Percentiles rank a stretch among this genome's conserved stretches.
Evolutionary conservation across 805 yeast genomes (phyloP).

Genomic region (Tetrapisispora iriomotensis): DNA sequence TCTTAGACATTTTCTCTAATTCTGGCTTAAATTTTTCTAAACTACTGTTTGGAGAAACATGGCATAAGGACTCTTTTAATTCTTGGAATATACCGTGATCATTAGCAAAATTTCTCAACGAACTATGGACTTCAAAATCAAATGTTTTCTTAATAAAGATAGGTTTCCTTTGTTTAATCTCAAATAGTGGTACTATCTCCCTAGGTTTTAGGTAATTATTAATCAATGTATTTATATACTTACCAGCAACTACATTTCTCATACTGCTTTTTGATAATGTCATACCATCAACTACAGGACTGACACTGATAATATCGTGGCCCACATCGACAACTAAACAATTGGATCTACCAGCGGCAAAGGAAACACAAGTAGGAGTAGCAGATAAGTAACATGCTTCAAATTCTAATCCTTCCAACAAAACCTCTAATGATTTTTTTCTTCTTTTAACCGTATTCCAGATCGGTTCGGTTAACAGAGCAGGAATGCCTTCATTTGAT

Average conservation of each 20-base stretch:
- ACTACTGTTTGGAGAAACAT: constrained; percentile 29
- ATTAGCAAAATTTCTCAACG: constrained; percentile 48
- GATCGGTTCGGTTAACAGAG: constrained; percentile 76
- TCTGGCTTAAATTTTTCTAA: constrained; percentile 20
- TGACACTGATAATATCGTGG: constrained; percentile 63
- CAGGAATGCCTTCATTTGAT: constrained; percentile 38
- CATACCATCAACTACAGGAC: constrained; percentile 78
- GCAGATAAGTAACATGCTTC: constrained; percentile 79
- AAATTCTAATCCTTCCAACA: constrained; percentile 57
- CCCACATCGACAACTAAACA: constrained; percentile 83
- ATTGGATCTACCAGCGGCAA: constrained; percentile 80
- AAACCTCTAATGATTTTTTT: constrained; percentile 56
- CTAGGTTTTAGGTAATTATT: constrained; percentile 27
- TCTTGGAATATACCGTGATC: constrained; percentile 49
- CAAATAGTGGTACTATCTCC: constrained; percentile 26
- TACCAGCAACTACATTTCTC: constrained; percentile 69
- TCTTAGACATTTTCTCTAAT: constrained; percentile 22
- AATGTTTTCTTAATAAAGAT: constrained; percentile 20
- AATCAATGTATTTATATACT: constrained; percentile 35
- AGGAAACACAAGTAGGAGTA: constrained; percentile 79
- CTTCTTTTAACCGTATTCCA: constrained; percentile 69
- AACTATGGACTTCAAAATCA: constrained; percentile 30
- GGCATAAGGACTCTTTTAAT: constrained; percentile 63
- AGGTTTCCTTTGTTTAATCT: constrained; percentile 25
- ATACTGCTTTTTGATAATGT: constrained; percentile 59